Conservation (phyloP, 1,284 basidiomycete genomes). For the Cutaneotrichosporon cutaneum region DNA sequence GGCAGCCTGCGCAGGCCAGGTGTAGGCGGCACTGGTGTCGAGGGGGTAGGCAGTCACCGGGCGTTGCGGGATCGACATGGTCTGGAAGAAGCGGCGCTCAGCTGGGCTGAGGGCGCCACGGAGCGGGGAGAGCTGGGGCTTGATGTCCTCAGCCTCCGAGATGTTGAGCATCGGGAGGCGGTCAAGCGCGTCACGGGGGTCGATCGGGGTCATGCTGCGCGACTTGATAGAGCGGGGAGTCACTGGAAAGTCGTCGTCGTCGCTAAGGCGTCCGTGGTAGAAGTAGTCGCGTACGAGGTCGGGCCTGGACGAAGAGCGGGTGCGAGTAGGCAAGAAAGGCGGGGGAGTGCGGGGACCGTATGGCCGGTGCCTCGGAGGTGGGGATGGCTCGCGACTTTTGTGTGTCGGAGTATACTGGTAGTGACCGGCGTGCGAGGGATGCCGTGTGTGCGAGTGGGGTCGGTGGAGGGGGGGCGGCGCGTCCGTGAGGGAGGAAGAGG, state of each 20-base stretch:
- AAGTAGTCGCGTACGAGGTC: not conserved
- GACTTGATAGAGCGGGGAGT: slow-evolving; percentile 19
- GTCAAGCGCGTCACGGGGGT: slow-evolving; percentile 18
- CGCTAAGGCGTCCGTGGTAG: not conserved
- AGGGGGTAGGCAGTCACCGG: slow-evolving; percentile 32
- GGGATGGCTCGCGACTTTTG: not conserved
- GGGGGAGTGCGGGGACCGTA: not conserved
- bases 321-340: not conserved
- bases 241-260: slow-evolving; percentile 15
- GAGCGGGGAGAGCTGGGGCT: slow-evolving; percentile 2
- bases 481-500: slow-evolving; percentile 2
- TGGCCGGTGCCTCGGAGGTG: not conserved
- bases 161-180: slow-evolving; percentile 19
- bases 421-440: not conserved
- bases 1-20: slow-evolving; percentile 5
- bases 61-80: slow-evolving; percentile 18
- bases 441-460: not conserved
- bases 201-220: slow-evolving; percentile 16
- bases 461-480: slow-evolving; percentile 12
- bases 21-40: slow-evolving; percentile 12
- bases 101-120: slow-evolving; percentile 20
- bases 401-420: slow-evolving; percentile 3
- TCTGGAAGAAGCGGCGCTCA: slow-evolving; percentile 26
- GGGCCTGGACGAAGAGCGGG: not conserved
- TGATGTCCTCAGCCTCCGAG: slow-evolving; percentile 13